Evolutionary conservation across 257 asterid species (phyloP), one percentile per base, ranked within the genome.

Genomic region (Penstemon davidsonii): DNA sequence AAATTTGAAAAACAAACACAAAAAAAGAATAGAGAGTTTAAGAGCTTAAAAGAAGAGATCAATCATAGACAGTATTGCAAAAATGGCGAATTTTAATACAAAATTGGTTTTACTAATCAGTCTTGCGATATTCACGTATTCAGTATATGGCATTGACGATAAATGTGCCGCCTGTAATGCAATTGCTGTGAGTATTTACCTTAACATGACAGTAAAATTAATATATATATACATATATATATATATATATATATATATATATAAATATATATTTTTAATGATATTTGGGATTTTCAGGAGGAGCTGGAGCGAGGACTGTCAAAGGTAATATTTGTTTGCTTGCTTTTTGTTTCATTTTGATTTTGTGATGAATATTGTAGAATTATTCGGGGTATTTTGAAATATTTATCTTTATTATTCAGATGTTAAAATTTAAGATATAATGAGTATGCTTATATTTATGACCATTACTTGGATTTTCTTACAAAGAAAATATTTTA

Each of bases 121-220:
- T 55, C 4, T 82, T 8, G 68, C 71, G 46, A 12, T 76, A 11
- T 55, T 85, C 54, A 42, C 76, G 6, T 82, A 55, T 57, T 64
- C 80, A n/a, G 80, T 70, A 0, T 57, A 74, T 15, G 85, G 84
- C 52, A 79, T 93, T 64, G 95, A 90, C 59, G 88, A 93, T 60
- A 93, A 90, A 82, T 93, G 98, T 71, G 76, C 88, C 53, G 97
- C 98, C 72, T 93, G 98, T 79, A 77, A 82, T 62, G 95, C 97
- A 57, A 87, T 93, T 82, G 98, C 97, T 62, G 98, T 90, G 68
- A 86, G 88, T 80, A 13, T 39, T 71, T 58, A 45, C 45, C 7
- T 18, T 8, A 25, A 25, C 33, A 25, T 25, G 33, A 25, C 33
- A 25, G 33, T 25, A 25, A 25, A 25, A 25, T 25, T 25, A 25